Percentiles rank a stretch among this genome's conserved stretches.
Conservation (phyloP, 2,329 filamentous ascomycete genomes). For the Botrytis pseudocinerea region DNA sequence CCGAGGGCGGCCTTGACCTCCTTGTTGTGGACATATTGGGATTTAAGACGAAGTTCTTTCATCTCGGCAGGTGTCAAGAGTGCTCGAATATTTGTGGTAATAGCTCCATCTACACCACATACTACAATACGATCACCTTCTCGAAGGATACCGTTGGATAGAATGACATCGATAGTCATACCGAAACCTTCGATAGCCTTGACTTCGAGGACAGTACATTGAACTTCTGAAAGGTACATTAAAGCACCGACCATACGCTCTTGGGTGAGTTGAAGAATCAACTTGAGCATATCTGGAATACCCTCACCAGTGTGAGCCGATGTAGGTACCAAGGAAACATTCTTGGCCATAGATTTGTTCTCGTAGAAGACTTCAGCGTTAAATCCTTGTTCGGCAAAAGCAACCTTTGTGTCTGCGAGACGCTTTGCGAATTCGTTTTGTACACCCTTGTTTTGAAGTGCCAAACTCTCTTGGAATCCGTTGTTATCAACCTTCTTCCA, state of each 20-base stretch:
- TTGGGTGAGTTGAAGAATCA: conserved; percentile 88
- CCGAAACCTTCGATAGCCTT: conserved; percentile 99
- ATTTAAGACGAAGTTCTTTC: conserved; percentile 93
- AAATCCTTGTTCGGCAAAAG: conserved; percentile 95
- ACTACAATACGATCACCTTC: conserved; percentile 95
- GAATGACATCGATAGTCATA: conserved; percentile 95
- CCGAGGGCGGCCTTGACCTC: conserved; percentile 97
- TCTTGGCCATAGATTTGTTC: conserved; percentile 95
- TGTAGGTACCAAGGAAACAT: conserved; percentile 94
- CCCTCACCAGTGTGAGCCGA: conserved; percentile 98
- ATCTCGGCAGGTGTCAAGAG: conserved; percentile 90
- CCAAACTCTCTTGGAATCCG: conserved; percentile 90
- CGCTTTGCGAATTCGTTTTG: conserved; percentile 93
- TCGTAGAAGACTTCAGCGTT: conserved; percentile 96
- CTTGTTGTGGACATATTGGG: conserved; percentile 97
- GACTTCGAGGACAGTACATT: conserved; percentile 96
- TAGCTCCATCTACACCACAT: conserved; percentile 95
- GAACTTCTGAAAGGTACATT: conserved; percentile 98
- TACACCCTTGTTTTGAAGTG: conserved; percentile 86
- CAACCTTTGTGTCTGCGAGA: conserved; percentile 86
- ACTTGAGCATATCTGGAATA: conserved; percentile 97
- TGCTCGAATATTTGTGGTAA: conserved; percentile 92
- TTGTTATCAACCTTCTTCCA: conserved; percentile 99
- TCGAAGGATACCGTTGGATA: conserved; percentile 91
- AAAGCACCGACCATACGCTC: conserved; percentile 95